Percentiles rank a stretch among this genome's conserved stretches.
phyloP scores from a whole-genome alignment of 345 rosid genomes.

The Eucalyptus dawsonii region DNA sequence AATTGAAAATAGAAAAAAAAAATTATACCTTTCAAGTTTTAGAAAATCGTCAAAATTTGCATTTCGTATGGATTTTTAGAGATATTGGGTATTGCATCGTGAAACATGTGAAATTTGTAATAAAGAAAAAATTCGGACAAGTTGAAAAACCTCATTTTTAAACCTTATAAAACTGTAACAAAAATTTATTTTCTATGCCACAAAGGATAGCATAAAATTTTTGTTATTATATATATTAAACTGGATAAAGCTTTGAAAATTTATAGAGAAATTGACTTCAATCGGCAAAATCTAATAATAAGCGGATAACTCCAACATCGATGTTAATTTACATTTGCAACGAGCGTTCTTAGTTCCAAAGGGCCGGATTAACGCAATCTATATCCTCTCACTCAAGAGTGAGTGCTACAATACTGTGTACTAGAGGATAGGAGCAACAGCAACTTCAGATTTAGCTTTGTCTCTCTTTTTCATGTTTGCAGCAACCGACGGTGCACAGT shows the following conservation, averaged over 20 bases:
- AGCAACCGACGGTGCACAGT: neutral
- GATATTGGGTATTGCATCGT: neutral
- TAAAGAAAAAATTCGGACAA: neutral
- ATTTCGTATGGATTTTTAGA: neutral
- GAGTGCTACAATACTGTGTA: neutral
- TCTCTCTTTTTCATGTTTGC: neutral
- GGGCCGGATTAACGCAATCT: neutral
- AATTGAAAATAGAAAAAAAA: neutral
- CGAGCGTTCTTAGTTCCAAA: neutral
- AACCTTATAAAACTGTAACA: neutral
- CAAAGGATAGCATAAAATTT: neutral
- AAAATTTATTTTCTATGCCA: no score
- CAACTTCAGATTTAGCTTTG: neutral
- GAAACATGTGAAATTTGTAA: neutral
- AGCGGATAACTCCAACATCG: neutral
- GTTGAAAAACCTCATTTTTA: neutral
- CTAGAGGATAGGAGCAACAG: neutral
- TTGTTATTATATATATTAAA: neutral
- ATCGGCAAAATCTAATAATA: neutral
- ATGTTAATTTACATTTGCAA: rapidly evolving
- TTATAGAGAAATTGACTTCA: neutral
- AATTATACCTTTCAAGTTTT: neutral
- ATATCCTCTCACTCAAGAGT: neutral
- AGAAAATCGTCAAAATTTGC: neutral
- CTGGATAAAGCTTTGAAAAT: neutral